Percentiles rank a stretch among this genome's conserved stretches.
These are phyloP conservation scores for Eutrema salsugineum DNA, from an alignment of 441 rosid genomes.

Conservation along the genomic window DNA sequence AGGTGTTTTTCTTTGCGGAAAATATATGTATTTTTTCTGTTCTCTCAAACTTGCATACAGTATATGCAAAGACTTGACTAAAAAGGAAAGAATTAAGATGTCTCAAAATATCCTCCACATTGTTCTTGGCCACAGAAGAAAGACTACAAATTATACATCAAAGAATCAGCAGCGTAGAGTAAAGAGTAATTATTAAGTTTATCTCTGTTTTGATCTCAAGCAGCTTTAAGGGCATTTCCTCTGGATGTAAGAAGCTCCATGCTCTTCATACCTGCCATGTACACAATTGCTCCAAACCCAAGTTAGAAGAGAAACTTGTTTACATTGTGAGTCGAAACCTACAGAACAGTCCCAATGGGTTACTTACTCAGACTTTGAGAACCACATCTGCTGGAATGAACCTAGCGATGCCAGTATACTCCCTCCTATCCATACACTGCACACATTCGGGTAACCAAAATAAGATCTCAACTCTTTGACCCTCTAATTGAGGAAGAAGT, in stretches of 20 bases:
- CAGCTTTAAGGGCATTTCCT: constrained; percentile 72
- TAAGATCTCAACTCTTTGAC: neutral
- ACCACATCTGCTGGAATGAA: constrained; percentile 98
- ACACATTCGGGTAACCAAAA: neutral
- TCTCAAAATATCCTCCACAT: neutral
- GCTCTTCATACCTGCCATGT: constrained; percentile 74
- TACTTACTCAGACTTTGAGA: constrained; percentile 89
- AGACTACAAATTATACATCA: neutral
- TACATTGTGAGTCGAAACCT: neutral
- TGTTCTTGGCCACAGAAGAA: neutral
- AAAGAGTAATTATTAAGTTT: neutral
- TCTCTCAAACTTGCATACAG: neutral
- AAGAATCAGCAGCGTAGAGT: neutral
- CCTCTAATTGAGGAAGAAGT: neutral
- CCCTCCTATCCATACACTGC: constrained; percentile 94
- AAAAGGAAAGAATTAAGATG: neutral
- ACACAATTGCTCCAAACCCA: neutral
- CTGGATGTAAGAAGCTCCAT: constrained; percentile 85
- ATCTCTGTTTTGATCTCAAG: neutral
- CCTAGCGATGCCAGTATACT: constrained; percentile 90
- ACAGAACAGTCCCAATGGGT: neutral
- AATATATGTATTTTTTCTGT: neutral
- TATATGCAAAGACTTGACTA: neutral
- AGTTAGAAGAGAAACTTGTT: neutral
- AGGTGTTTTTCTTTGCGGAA: neutral